phyloP scores from a whole-genome alignment of 1,139 yeast genomes.

The Candida labiduridarum region DNA sequence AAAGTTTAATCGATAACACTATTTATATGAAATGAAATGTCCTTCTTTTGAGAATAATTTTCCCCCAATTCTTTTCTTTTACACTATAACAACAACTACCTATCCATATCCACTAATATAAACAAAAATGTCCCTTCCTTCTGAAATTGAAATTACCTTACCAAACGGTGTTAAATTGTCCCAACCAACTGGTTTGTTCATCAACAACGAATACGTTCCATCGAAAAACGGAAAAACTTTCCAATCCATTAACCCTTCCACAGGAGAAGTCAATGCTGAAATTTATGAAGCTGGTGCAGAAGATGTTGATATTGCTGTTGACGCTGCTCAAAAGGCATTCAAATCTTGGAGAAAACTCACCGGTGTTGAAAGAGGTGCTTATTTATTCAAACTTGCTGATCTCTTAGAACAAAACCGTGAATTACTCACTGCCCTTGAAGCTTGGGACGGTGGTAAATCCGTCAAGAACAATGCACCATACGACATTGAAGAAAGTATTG shows the following conservation, averaged over 20 bases:
- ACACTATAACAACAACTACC: not conserved
- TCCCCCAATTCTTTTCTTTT: not conserved
- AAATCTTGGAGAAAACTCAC: slow-evolving; percentile 49
- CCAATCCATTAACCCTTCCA: slow-evolving; percentile 65
- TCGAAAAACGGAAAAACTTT: slow-evolving; percentile 64
- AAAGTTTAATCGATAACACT: not conserved
- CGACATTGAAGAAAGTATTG: slow-evolving; percentile 63
- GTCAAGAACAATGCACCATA: slow-evolving; percentile 49
- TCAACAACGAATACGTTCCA: slow-evolving; percentile 75
- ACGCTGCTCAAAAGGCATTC: slow-evolving; percentile 72
- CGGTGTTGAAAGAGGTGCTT: slow-evolving; percentile 56
- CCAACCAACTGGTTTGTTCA: slow-evolving; percentile 80
- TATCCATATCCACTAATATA: not conserved
- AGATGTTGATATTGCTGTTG: slow-evolving; percentile 79
- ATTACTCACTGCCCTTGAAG: slow-evolving; percentile 65
- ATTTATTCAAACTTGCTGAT: slow-evolving; percentile 62
- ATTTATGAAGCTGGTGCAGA: slow-evolving; percentile 67
- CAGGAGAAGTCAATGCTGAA: slow-evolving; percentile 65
- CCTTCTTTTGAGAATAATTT: too few relatives aligned
- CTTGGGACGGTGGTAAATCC: slow-evolving; percentile 83
- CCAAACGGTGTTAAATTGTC: slow-evolving; percentile 57
- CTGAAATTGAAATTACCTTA: slow-evolving; percentile 47
- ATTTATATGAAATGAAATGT: not conserved
- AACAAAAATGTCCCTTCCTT: slow-evolving; percentile 25
- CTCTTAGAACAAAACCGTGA: slow-evolving; percentile 59